These are phyloP conservation scores for Trichocladium antarcticum DNA, from an alignment of 495 filamentous ascomycete genomes.

Conservation along the genomic window DNA sequence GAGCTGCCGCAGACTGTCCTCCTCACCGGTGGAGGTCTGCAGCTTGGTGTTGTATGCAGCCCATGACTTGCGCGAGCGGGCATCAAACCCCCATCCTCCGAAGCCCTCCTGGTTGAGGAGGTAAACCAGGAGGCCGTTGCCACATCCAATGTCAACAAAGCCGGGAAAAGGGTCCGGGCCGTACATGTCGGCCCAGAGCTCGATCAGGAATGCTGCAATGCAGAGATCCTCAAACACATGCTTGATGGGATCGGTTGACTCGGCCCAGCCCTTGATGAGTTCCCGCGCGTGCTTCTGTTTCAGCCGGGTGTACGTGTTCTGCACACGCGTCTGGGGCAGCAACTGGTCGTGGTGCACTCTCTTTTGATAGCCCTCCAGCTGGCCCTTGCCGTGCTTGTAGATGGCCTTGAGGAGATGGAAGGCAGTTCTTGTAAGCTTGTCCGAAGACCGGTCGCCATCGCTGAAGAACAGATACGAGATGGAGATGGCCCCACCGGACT, in stretches of 20 bases:
- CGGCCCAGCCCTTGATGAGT: slow-evolving; percentile 63
- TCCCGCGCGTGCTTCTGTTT: slow-evolving; percentile 61
- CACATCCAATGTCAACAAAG: slow-evolving; percentile 93
- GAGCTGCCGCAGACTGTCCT: slow-evolving; percentile 50
- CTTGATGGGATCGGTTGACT: slow-evolving; percentile 76
- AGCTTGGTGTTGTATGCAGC: slow-evolving; percentile 43
- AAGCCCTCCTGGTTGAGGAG: slow-evolving; percentile 77
- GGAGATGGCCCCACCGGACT: slow-evolving; percentile 43
- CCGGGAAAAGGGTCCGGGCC: slow-evolving; percentile 53
- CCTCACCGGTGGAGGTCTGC: slow-evolving; percentile 27
- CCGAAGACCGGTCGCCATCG: slow-evolving; percentile 22
- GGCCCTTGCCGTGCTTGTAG: slow-evolving; percentile 65
- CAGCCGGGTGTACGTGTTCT: slow-evolving; percentile 72
- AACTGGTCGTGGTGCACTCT: slow-evolving; percentile 65
- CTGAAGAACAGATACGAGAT: slow-evolving; percentile 59
- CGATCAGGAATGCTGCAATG: slow-evolving; percentile 89
- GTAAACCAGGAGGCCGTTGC: slow-evolving; percentile 86
- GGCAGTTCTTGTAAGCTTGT: slow-evolving; percentile 58
- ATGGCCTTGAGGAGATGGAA: slow-evolving; percentile 57
- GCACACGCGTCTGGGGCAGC: slow-evolving; percentile 58
- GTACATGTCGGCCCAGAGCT: slow-evolving; percentile 88
- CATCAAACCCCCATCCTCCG: slow-evolving; percentile 82
- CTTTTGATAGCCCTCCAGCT: slow-evolving; percentile 54
- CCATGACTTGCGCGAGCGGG: slow-evolving; percentile 74
- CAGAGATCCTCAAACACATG: slow-evolving; percentile 89